These are phyloP conservation scores for Fusarium tupiense DNA, from an alignment of 2,329 filamentous ascomycete genomes.

Conservation along the genomic window DNA sequence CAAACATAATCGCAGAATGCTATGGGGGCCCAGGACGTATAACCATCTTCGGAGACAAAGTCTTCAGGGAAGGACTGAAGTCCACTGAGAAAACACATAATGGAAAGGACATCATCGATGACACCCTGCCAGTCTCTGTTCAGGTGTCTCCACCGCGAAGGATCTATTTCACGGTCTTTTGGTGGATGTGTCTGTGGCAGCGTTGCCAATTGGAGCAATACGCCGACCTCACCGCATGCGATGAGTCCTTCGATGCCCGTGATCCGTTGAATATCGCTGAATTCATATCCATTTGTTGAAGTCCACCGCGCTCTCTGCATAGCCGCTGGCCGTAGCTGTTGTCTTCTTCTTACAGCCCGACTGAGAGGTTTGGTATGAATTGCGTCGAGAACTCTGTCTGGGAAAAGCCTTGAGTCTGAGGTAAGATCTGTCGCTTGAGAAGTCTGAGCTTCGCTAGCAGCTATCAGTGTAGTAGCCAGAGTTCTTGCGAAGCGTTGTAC, in stretches of 20 bases:
- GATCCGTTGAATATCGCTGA: fast-evolving
- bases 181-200: not conserved
- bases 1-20: not conserved
- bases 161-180: fast-evolving
- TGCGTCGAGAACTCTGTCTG: not conserved
- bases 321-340: not conserved
- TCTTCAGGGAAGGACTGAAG: not conserved
- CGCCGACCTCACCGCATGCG: not conserved
- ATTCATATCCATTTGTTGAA: not conserved
- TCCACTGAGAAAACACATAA: not conserved
- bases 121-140: not conserved
- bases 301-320: conserved; percentile 11
- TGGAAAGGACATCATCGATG: not conserved
- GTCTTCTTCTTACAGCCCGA: fast-evolving
- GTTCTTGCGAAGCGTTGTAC: not conserved
- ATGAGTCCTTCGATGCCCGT: conserved; percentile 5
- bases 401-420: not conserved
- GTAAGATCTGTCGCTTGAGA: fast-evolving
- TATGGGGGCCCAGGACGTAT: not conserved
- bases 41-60: fast-evolving
- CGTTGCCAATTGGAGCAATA: not conserved
- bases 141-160: not conserved
- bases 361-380: not conserved
- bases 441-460: not conserved
- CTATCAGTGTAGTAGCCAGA: fast-evolving